These are phyloP conservation scores for Coniochaeta sp. DNA, from an alignment of 2,329 filamentous ascomycete species.

Conservation along the genomic window DNA sequence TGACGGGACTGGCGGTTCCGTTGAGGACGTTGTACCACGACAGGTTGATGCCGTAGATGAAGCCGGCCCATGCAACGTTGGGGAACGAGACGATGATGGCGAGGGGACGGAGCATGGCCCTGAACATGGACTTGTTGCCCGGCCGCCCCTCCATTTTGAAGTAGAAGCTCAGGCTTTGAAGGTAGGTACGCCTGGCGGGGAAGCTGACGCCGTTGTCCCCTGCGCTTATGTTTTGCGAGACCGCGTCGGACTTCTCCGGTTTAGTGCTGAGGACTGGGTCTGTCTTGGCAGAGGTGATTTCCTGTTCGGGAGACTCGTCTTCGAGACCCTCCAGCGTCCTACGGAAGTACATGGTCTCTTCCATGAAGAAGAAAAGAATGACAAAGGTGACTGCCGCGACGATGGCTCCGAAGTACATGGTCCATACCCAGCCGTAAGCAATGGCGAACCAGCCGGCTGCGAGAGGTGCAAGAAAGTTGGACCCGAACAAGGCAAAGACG, in stretches of 20 bases:
- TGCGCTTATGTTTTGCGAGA: background rate
- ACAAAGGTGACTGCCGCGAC: constrained; percentile 39
- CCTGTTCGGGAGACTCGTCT: constrained; percentile 3
- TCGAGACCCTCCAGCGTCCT: constrained; percentile 22
- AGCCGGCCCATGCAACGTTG: constrained; percentile 11
- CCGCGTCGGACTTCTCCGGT: background rate
- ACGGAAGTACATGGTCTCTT: constrained; percentile 51
- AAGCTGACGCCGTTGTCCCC: background rate
- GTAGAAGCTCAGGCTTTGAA: constrained; percentile 16
- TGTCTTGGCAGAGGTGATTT: background rate
- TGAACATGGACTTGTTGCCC: constrained; percentile 14
- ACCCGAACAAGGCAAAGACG: constrained; percentile 32
- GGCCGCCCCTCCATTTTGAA: constrained; percentile 12
- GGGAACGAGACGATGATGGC: constrained; percentile 9
- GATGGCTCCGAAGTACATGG: constrained; percentile 48
- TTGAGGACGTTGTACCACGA: constrained; percentile 20
- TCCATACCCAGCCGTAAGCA: constrained; percentile 41
- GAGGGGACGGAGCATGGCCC: constrained; percentile 7
- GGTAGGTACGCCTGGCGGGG: constrained; percentile 12
- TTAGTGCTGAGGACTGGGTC: background rate
- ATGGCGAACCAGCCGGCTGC: constrained; percentile 42
- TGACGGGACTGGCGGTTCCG: constrained; percentile 14
- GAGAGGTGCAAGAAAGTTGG: constrained; percentile 38
- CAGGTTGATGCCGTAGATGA: constrained; percentile 19
- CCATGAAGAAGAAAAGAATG: constrained; percentile 51